A percentile compares a stretch with the other conserved stretches of the same genome.
Evolutionary conservation across 2,329 filamentous ascomycete genomes (phyloP).

Genomic region (Neurospora sp.): DNA sequence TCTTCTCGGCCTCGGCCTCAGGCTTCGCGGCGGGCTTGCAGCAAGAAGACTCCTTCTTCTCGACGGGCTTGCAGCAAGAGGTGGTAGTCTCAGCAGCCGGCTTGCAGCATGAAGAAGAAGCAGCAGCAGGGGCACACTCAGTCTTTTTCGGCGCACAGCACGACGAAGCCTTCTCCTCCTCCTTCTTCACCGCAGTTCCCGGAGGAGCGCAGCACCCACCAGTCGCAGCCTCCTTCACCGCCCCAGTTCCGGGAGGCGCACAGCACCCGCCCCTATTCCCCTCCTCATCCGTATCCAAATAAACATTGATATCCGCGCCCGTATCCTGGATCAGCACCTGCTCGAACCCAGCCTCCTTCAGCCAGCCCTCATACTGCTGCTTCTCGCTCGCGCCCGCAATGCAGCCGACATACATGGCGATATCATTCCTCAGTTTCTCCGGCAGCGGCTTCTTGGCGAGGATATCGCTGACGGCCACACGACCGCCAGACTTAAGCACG

Average conservation of each 20-base stretch:
- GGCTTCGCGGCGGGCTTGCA: not conserved
- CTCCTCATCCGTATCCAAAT: slow-evolving; percentile 24
- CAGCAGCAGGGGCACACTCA: too few species aligned
- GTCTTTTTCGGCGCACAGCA: not conserved
- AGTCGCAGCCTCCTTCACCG: not conserved
- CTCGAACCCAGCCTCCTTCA: slow-evolving; percentile 39
- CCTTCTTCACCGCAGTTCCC: too few species aligned
- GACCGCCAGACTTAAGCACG: slow-evolving; percentile 44
- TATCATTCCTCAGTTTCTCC: slow-evolving; percentile 33
- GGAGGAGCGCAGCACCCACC: too few species aligned
- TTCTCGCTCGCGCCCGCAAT: slow-evolving; percentile 46
- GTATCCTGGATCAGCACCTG: slow-evolving; percentile 35
- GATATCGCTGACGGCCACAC: slow-evolving; percentile 51
- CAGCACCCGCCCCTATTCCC: slow-evolving; percentile 12
- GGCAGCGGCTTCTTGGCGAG: slow-evolving; percentile 40
- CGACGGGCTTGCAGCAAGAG: not conserved
- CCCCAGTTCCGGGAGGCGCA: not conserved
- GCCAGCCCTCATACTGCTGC: slow-evolving; percentile 39
- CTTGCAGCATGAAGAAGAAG: slow-evolving; percentile 8
- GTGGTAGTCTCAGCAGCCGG: not conserved
- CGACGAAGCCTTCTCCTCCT: slow-evolving; percentile 2
- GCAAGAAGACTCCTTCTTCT: not conserved
- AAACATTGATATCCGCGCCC: slow-evolving; percentile 37
- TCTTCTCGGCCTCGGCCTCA: slow-evolving; percentile 15
- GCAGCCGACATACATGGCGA: slow-evolving; percentile 50